Base-by-base conservation (phyloP, 768 basidiomycete species). In the Trametes villosa region DNA sequence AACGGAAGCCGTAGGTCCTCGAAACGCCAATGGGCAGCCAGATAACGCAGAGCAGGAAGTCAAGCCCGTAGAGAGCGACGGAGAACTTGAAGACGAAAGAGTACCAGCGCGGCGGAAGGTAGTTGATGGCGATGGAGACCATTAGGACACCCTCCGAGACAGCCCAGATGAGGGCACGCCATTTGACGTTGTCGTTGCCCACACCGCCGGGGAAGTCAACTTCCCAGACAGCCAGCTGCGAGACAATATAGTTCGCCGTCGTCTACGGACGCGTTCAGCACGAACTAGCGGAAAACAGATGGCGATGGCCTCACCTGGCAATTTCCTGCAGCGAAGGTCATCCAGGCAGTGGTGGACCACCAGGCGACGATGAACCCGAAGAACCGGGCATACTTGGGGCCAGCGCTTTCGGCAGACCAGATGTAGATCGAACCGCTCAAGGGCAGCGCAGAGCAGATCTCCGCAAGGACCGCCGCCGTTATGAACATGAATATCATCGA, bases 281-380 rank as follows among this genome's bases (percentile, higher is more conserved):
- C 9, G 59, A 20, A 33, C 33, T 24, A 17, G n/a, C 27, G 12
- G 50, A 58, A n/a, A 26, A 34, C 9, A 17, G 11, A 20, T 29
- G 7, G 17, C 24, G 36, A 7, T 1, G 58, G 29, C 26, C 82
- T 34, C 45, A 89, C 94, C 78, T 94, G 92, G 59, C 91, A 93
- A 69, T 93, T 95, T 27, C 89, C 85, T 9, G 94, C 94, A 40
- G 86, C 81, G 67, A 95, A 96, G 0, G 94, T 96, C 84, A 94
- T 94, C 94, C 94, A 96, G n/a, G 94, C 94, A 1, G 93, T 94
- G 59, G 87, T 88, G 15, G 91, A 81, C 94, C 94, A 96, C 90
- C 91, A 96, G 30, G 94, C 94, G 17, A 95, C 94, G 57, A 93
- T 73, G 76, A 95, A 94, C 0, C 92, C 94, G 64, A 93, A 84